A percentile compares a stretch with the other conserved stretches of the same genome.
Evolutionary conservation across 352 stramenopile genomes (phyloP).

Genomic region (Peronospora belbahrii): DNA sequence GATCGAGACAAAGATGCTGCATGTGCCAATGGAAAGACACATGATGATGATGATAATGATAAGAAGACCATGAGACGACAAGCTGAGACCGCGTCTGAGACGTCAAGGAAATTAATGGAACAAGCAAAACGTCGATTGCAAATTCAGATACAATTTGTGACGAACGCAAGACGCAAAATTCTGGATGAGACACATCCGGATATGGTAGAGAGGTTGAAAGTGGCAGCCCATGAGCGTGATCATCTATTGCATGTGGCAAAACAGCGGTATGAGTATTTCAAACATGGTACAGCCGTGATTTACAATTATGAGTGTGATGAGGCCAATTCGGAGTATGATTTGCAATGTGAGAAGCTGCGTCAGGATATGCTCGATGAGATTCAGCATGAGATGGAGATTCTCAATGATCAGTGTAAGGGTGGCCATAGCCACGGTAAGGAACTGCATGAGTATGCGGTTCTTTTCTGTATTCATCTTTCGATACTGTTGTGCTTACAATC

Average conservation of each 20-base stretch:
- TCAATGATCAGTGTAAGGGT: constrained; percentile 65
- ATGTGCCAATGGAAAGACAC: constrained; percentile 13
- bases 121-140: constrained; percentile 32
- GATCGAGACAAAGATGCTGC: background rate
- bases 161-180: constrained; percentile 59
- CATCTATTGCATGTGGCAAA: constrained; percentile 34
- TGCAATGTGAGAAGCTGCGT: constrained; percentile 70
- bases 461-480: background rate
- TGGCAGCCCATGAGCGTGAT: constrained; percentile 42
- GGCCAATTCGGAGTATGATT: constrained; percentile 62
- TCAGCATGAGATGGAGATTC: constrained; percentile 78
- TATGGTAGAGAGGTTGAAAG: constrained; percentile 36
- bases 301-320: constrained; percentile 80
- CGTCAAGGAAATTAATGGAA: constrained; percentile 27
- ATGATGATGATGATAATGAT: background rate
- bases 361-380: constrained; percentile 85
- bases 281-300: constrained; percentile 53
- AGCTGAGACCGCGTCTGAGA: constrained; percentile 18
- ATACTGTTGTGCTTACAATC: background rate
- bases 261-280: constrained; percentile 44
- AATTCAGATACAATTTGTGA: constrained; percentile 66
- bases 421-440: constrained; percentile 34
- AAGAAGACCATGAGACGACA: constrained; percentile 6
- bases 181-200: constrained; percentile 62
- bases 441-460: background rate